Base-by-base conservation (phyloP, 2,329 filamentous ascomycete species). In the Fusarium staphyleae region DNA sequence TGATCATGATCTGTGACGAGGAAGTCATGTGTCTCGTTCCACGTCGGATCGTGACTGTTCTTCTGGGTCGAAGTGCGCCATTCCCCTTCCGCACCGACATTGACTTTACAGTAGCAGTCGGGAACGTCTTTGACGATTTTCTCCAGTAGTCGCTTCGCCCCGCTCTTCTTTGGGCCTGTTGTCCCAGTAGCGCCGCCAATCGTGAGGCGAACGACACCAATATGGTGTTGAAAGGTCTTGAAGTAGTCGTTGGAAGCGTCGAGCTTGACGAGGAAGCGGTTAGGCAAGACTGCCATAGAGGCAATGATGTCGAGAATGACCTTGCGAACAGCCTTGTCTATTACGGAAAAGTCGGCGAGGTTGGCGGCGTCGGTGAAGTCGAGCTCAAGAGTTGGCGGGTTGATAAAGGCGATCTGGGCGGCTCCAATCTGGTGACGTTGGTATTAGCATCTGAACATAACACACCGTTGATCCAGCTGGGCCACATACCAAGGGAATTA, bases 11-110 rank as follows among this genome's bases (percentile, higher is more conserved):
- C 65, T 1, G 65, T 67, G 15, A 67, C 64, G 8, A 67, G 51
- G 13, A 67, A 67, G 15, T 67, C 65, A 35, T 67, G 65, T 24
- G 65, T 67, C 46, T 67, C 65, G 32, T 67, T 60, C 65, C 64
- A 67, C 16, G 48, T 26, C 0, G 65, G 65, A 29, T 67, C 49
- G 15, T 67, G 65, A 0, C 50, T 66, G 52, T 67, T 67, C 22
- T 67, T 67, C 22, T 64, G 46, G 24, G 64, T 66, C 10, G 52
- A 51, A 6, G 64, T 66, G 11, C 61, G 64, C 64, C 64, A 66
- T 36, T 65, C 64, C 35, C 46, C 64, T 16, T 66, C 64, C 0
- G 62, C 64, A 15, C 64, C 64, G 7, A 66, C 55, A 2, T 29
- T 63, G 16, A 66, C 64, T 18, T 62, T n/a, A 13, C 62, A 65